phyloP scores from a whole-genome alignment of 306 rosid species.

The Nissolia schottii region DNA sequence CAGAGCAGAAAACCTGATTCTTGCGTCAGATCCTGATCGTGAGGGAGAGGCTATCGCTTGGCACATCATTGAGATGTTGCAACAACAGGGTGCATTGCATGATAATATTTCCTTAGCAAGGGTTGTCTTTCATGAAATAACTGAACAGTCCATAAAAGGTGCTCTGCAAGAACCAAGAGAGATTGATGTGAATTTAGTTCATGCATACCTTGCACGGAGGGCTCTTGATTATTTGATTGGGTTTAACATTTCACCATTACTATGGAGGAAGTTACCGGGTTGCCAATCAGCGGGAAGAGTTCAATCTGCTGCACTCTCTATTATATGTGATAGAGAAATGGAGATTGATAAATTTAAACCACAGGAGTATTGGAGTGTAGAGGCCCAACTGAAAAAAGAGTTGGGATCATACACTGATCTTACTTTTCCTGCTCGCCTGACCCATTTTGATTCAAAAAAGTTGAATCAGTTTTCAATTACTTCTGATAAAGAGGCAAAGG shows the following conservation, averaged over 20 bases:
- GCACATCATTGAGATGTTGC: conserved; percentile 95
- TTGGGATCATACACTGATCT: conserved; percentile 20
- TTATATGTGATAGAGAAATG: conserved; percentile 89
- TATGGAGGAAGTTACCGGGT: conserved; percentile 97
- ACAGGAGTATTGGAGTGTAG: conserved; percentile 77
- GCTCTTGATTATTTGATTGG: conserved; percentile 99
- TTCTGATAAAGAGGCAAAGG: conserved; percentile 51
- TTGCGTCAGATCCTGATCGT: conserved; percentile 99
- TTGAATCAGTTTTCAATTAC: conserved; percentile 74
- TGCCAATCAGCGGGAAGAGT: conserved; percentile 98
- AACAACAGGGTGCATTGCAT: conserved; percentile 77
- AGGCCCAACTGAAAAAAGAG: conserved; percentile 41
- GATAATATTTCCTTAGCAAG: conserved; percentile 60
- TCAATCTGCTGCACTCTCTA: conserved; percentile 97
- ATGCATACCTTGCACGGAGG: conserved; percentile 93
- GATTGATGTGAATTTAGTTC: conserved; percentile 79
- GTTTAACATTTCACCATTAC: conserved; percentile 85
- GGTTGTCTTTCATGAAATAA: conserved; percentile 92
- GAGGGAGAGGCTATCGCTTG: conserved; percentile 99
- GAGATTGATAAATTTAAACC: conserved; percentile 81
- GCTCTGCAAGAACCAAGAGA: conserved; percentile 75
- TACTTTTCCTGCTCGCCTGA: conserved; percentile 60
- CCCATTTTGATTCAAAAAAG: conserved; percentile 63
- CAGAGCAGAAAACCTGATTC: conserved; percentile 98
- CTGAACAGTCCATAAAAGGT: conserved; percentile 76